Conservation (phyloP, 805 yeast genomes). For the Saccharomycopsis sp. region DNA sequence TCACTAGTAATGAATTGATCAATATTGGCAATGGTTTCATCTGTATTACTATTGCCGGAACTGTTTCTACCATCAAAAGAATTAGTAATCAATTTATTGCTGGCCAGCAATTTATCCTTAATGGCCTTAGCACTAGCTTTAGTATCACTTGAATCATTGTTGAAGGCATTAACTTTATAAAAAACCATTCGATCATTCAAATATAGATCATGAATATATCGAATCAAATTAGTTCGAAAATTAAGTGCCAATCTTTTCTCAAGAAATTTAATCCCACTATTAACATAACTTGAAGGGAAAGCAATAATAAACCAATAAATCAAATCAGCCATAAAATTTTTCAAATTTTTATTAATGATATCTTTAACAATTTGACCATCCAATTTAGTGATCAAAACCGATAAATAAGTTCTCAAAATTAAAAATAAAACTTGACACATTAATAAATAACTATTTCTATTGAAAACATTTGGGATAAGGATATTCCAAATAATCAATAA, state of each 20-base stretch:
- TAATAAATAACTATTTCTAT: slow-evolving; percentile 60
- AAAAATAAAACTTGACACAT: slow-evolving; percentile 68
- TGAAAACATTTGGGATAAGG: slow-evolving; percentile 65
- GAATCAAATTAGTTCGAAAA: slow-evolving; percentile 74
- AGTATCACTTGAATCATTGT: slow-evolving; percentile 30
- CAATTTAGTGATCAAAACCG: slow-evolving; percentile 75
- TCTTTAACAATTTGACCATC: slow-evolving; percentile 92
- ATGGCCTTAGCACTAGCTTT: background rate
- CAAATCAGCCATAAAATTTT: slow-evolving; percentile 67
- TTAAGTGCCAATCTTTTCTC: slow-evolving; percentile 71
- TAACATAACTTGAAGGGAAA: slow-evolving; percentile 87
- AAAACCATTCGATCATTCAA: slow-evolving; percentile 74
- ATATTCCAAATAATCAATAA: slow-evolving; percentile 71
- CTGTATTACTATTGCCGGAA: background rate
- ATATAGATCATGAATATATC: slow-evolving; percentile 87
- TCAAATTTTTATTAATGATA: slow-evolving; percentile 73
- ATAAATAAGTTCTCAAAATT: slow-evolving; percentile 78
- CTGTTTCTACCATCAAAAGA: background rate
- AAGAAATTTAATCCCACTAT: slow-evolving; percentile 78
- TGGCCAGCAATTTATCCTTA: background rate
- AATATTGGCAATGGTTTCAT: slow-evolving; percentile 48
- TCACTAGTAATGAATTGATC: slow-evolving; percentile 88
- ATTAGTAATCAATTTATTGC: background rate
- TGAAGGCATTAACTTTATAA: slow-evolving; percentile 68
- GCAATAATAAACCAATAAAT: slow-evolving; percentile 86